Evolutionary conservation across 208 protist genomes (phyloP), one percentile per base, ranked within the genome.

Genomic region (Acanthamoeba sp.): DNA sequence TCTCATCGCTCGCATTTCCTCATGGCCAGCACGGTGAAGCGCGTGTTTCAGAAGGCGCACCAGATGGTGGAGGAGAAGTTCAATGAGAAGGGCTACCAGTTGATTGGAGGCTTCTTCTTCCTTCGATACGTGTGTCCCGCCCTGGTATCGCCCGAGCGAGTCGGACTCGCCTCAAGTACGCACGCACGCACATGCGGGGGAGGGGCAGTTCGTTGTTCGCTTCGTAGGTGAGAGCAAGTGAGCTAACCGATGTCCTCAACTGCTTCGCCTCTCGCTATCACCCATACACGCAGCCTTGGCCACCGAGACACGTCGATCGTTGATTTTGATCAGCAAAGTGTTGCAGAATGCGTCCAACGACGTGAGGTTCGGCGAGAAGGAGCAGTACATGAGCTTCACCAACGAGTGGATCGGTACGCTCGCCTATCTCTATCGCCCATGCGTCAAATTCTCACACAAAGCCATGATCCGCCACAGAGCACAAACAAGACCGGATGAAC

Each of bases 311-410:
- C 64, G 82, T 1, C 87, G 87, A 22, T 92, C 62, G 7, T 76
- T 92, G n/a, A 92, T 92, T 38, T n/a, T 92, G n/a, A 76, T 92
- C 64, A 78, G 57, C 59, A 92, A 92, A n/a, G 87, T 92, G 18
- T 36, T 92, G 36, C 87, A 92, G 36, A 92, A 92, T n/a, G 34
- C 45, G 57, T 42, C 57, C 29, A 92, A 92, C 64, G 87, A 76
- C 59, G 87, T 92, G 1, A n/a, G 2, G 18, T 92, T 92, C 48
- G 87, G 55, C 2, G 87, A 92, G 34, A 92, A 92, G 34, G 87
- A 92, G 27, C 24, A 92, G 36, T 92, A 92, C 34, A 71, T 92
- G 87, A 4, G 59, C 0, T 89, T 89, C 62, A 89, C 62, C 45
- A 89, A 89, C 55, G 82, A 89, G 20, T 89, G 82, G 82, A 89